Evolutionary conservation across 176 grass and related monocot genomes (phyloP).

Genomic region (Ensete glaucum): DNA sequence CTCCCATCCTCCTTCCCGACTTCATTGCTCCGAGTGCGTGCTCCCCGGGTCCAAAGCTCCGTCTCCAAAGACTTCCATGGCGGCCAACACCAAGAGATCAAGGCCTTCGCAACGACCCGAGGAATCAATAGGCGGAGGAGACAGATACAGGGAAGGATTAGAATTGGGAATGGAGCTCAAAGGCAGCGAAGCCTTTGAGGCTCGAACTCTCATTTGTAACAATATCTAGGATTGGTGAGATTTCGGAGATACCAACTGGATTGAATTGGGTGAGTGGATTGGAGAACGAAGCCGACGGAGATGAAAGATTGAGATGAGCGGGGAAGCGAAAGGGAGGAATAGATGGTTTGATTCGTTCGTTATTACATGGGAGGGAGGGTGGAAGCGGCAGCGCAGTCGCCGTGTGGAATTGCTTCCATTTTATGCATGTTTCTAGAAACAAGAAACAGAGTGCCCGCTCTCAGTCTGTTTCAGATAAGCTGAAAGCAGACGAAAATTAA

Average conservation of each 20-base stretch:
- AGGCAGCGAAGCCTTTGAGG: background rate
- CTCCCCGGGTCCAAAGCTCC: background rate
- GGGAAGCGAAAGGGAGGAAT: background rate
- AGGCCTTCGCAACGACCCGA: background rate
- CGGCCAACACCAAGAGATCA: too few relatives aligned
- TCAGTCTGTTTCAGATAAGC: too few relatives aligned
- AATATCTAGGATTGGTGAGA: background rate
- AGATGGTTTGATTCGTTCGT: background rate
- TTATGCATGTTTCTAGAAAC: too few relatives aligned
- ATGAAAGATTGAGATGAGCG: too few relatives aligned
- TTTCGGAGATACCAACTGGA: background rate
- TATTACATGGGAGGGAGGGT: background rate
- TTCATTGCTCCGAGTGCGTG: background rate
- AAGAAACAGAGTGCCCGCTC: too few relatives aligned
- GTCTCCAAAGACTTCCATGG: background rate
- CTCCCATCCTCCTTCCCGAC: background rate
- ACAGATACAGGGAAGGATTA: background rate
- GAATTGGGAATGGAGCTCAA: background rate
- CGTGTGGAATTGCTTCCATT: background rate
- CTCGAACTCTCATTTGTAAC: slow-evolving; percentile 3
- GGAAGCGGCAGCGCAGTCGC: background rate
- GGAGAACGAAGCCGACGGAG: background rate
- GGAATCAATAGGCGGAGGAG: background rate
- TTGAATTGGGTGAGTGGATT: background rate
- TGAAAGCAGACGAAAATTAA: too few relatives aligned